These are phyloP conservation scores for Filobasidium wieringae DNA, from an alignment of 768 basidiomycete genomes.

Conservation along the genomic window DNA sequence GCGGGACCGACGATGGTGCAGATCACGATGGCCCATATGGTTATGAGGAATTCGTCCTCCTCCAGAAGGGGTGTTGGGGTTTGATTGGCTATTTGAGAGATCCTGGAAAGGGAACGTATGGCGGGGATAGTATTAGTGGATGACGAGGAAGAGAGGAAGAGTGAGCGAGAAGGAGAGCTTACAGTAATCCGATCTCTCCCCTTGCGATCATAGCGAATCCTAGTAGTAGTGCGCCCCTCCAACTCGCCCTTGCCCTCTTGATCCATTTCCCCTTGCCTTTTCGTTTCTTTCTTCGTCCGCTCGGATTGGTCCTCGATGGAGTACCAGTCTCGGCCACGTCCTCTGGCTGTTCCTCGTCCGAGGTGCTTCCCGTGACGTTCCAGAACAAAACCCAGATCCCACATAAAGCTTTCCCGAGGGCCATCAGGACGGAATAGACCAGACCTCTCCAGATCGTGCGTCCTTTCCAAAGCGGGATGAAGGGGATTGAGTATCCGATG, in stretches of 20 bases:
- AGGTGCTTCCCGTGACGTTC: not conserved
- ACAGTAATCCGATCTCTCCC: constrained; percentile 54
- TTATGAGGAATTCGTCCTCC: constrained; percentile 47
- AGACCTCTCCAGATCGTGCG: constrained; percentile 48
- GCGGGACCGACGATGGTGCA: constrained; percentile 48
- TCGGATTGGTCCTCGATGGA: too few relatives aligned
- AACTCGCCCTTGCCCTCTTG: not conserved
- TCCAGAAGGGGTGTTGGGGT: constrained; percentile 19
- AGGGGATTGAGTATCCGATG: constrained; percentile 51
- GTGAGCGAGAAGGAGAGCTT: constrained; percentile 3
- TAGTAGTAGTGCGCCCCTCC: constrained; percentile 38
- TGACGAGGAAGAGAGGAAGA: not conserved
- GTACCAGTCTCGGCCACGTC: constrained; percentile 2
- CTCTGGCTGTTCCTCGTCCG: not conserved
- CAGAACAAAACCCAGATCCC: constrained; percentile 43
- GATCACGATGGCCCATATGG: constrained; percentile 50
- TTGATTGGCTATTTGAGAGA: constrained; percentile 42
- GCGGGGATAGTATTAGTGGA: not conserved
- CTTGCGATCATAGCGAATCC: constrained; percentile 55
- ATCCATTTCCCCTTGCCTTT: constrained; percentile 14
- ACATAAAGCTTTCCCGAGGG: constrained; percentile 46
- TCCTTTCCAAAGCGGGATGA: constrained; percentile 42
- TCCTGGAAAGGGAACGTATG: not conserved
- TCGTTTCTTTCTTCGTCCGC: too few relatives aligned
- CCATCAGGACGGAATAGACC: constrained; percentile 52